These are phyloP conservation scores for Pseudodiploospora longispora DNA, from an alignment of 2,329 filamentous ascomycete genomes.

Conservation along the genomic window DNA sequence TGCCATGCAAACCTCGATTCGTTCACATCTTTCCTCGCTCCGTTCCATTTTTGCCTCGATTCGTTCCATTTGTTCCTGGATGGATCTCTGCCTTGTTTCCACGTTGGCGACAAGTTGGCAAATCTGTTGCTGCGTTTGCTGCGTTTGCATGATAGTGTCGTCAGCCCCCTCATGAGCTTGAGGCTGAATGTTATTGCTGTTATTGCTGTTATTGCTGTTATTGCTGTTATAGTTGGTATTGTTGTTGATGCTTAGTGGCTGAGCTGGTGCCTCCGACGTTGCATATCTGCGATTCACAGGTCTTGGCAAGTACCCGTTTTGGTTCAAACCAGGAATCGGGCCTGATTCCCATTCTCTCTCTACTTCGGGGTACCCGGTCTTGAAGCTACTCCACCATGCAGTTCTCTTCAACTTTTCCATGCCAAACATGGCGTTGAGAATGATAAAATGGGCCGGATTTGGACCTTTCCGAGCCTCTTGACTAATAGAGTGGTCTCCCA, in stretches of 20 bases:
- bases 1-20: too few species aligned
- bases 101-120: too few species aligned
- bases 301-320: too few species aligned
- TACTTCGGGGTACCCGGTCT: neutral
- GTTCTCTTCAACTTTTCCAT: neutral
- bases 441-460: neutral
- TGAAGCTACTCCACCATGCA: neutral
- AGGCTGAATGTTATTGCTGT: neutral
- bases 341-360: neutral
- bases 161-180: neutral
- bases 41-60: too few species aligned
- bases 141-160: too few species aligned
- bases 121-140: too few species aligned
- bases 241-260: neutral
- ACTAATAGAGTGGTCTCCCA: neutral
- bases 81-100: too few species aligned
- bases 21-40: too few species aligned
- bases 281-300: too few species aligned
- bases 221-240: neutral
- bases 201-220: neutral
- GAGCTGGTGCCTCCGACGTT: too few species aligned
- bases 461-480: neutral
- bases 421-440: constrained; percentile 1
- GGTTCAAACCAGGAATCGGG: neutral
- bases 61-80: too few species aligned